Evolutionary conservation across 2,329 filamentous ascomycete species (phyloP).

Genomic region (Dactylellina sp.): DNA sequence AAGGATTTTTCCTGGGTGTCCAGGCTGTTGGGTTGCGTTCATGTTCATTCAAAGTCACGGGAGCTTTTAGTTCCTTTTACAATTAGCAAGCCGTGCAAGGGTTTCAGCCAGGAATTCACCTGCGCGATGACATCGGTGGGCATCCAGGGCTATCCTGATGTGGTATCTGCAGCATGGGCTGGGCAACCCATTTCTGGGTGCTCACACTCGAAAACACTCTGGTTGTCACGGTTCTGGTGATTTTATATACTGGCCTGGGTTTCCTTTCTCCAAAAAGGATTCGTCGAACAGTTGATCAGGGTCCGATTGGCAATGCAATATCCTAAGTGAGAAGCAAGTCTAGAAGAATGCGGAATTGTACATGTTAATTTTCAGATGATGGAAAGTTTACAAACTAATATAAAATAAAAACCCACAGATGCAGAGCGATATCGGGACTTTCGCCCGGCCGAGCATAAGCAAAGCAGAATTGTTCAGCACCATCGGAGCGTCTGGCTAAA

Average conservation of each 20-base stretch:
- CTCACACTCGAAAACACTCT: conserved; percentile 32
- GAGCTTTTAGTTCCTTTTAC: conserved; percentile 43
- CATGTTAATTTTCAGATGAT: conserved; percentile 9
- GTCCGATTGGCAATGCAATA: conserved; percentile 48
- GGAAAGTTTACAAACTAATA: neutral
- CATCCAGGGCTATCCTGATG: conserved; percentile 41
- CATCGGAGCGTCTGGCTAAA: conserved; percentile 45
- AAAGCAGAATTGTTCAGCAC: conserved; percentile 13
- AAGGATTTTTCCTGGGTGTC: conserved; percentile 23
- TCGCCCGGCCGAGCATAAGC: conserved; percentile 31
- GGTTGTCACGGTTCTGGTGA: conserved; percentile 33
- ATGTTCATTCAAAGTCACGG: conserved; percentile 50
- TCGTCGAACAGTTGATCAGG: conserved; percentile 31
- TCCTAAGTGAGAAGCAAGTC: conserved; percentile 23
- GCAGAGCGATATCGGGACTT: conserved; percentile 30
- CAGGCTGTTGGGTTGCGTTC: conserved; percentile 51
- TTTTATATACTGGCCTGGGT: conserved; percentile 26
- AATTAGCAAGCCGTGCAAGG: conserved; percentile 41
- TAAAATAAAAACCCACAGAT: conserved; percentile 8
- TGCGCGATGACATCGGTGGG: conserved; percentile 54
- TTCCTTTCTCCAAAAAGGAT: conserved; percentile 32
- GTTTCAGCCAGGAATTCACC: conserved; percentile 53
- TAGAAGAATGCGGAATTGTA: conserved; percentile 24
- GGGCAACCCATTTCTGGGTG: conserved; percentile 34
- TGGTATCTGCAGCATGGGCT: conserved; percentile 51